Base-by-base conservation (phyloP, 371 early-diverging fungal genomes). In the Saksenaea oblongispora region DNA sequence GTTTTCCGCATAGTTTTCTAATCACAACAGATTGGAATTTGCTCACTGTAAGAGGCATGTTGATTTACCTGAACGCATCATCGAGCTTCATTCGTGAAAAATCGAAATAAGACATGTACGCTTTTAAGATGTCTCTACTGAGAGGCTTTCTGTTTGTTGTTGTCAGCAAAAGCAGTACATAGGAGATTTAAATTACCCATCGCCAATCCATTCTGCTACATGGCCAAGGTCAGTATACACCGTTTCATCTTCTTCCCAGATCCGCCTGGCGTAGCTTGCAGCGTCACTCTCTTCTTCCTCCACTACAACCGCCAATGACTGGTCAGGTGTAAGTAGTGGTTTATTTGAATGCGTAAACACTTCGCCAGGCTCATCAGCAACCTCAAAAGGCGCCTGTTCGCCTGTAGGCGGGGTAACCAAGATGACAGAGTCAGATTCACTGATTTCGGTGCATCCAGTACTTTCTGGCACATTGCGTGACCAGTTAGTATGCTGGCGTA, bases 101-200 rank as follows among this genome's bases (percentile, higher is more conserved):
- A 53, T 91, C 87, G 76, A 89, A 93, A 63, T 83, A 75, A 14
- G 83, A 62, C 84, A 96, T 91, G 69, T 92, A 96, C 35, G 76
- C 72, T 17, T 70, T 66, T 34, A 95, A 78, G 0, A 89, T 84
- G 11, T 66, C 74, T 0, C 73, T 70, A 59, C 90, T 83, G 56
- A 85, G 84, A 36, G 70, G 72, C 61, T 80, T 72, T 35, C 75
- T 78, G 14, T 22, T 28, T 35, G 10, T 22, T 47, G 8, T 18
- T 22, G 51, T 47, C 22, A 35, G 56, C 14, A 18, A 78, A n/a
- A 65, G 51, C 11, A 10, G 22, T 22, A 31, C 9, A 22, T 5
- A 47, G 51, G 3, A 22, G 60, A 61, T 70, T 60, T 77, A 69
- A 37, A 57, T 62, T 64, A 70, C 69, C 78, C 75, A 24, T 75